Base-by-base conservation (phyloP, 306 rosid genomes). In the Potentilla sterilis region DNA sequence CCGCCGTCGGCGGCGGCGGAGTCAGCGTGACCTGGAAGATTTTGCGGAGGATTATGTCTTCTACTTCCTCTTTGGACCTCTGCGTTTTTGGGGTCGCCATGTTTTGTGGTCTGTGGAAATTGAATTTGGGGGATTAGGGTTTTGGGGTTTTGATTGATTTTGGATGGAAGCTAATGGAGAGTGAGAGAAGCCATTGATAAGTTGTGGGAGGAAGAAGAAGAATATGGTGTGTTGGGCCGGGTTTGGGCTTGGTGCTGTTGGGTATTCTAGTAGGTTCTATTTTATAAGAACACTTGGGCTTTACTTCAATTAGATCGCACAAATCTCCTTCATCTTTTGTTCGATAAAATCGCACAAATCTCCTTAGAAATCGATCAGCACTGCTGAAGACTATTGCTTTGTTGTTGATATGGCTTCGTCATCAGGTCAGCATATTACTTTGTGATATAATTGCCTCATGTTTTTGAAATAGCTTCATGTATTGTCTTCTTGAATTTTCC, bases 11-110 rank as follows among this genome's bases (percentile, higher is more conserved):
- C 19, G 2, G 80, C 24, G 66, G 69, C 46, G 74, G 85, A 48
- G 79, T 82, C 74, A 96, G 89, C 41, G 97, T 83, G 0, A 92
- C 90, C 13, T 88, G 88, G 70, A 96, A 96, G 67, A 92, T 87
- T 83, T 87, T 96, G 12, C 97, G 84, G 74, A 96, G 89, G 77
- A 96, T 87, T 34, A 90, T 90, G 80, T 92, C 98, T 71, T 96
- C 99, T 54, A 96, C 79, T 81, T 90, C 93, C 73, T 89, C 87
- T 6, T 86, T 88, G 18, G 97, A 88, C 78, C 98, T 87, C 64
- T 90, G 92, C 58, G 94, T 88, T 84, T 88, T 92, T 19, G 89
- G 51, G 9, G 98, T 61, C 73, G 98, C 89, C 97, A 89, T 92
- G 46, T 34, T 48, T 15, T 24, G 19, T 28, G 10, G 22, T 28